phyloP scores from a whole-genome alignment of 164 flowering plant species.

The Liquidambar formosana region DNA sequence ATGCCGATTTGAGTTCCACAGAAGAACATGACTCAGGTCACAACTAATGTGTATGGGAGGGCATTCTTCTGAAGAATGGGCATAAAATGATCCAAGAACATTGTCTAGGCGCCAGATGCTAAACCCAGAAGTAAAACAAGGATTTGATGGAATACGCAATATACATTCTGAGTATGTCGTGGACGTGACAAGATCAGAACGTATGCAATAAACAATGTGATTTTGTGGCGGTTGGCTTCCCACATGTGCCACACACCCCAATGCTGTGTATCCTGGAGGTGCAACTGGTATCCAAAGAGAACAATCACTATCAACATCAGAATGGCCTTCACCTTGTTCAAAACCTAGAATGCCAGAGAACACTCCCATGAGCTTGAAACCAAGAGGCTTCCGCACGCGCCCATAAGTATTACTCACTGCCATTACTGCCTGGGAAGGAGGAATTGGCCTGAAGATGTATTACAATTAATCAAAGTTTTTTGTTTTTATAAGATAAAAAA shows the following conservation, averaged over 20 bases:
- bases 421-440: conserved; percentile 92
- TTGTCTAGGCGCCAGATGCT: conserved; percentile 97
- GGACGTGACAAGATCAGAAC: conserved; percentile 86
- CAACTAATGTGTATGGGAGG: conserved; percentile 51
- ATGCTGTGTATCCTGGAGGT: conserved; percentile 75
- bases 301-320: conserved; percentile 49
- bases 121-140: conserved; percentile 55
- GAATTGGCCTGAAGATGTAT: conserved; percentile 69
- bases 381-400: conserved; percentile 87
- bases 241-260: conserved; percentile 81
- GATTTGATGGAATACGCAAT: conserved; percentile 44
- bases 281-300: conserved; percentile 93
- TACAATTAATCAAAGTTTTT: not conserved
- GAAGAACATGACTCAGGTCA: conserved; percentile 70
- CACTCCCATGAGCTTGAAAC: conserved; percentile 70
- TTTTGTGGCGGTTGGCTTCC: conserved; percentile 84
- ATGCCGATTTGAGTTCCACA: conserved; percentile 47
- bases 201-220: conserved; percentile 83
- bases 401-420: conserved; percentile 91
- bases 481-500: not conserved
- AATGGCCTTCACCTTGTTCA: conserved; percentile 30
- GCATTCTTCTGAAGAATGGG: conserved; percentile 55
- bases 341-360: conserved; percentile 54
- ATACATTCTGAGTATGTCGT: conserved; percentile 71
- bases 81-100: conserved; percentile 79